Conservation (phyloP, 768 basidiomycete genomes). For the Chalciporus pseudorubinellus region DNA sequence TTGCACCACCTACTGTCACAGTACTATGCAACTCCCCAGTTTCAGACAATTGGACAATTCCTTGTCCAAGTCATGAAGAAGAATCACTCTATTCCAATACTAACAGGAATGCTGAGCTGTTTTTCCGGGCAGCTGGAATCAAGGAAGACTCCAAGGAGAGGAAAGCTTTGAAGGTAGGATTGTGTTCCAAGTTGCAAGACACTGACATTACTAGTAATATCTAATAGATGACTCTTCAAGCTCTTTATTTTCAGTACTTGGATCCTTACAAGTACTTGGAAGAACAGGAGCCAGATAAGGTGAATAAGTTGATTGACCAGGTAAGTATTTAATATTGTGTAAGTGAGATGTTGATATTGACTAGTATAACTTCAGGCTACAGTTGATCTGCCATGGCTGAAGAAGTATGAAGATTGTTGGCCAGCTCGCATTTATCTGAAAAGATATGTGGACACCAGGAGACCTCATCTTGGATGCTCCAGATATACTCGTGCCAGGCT, state of each 20-base stretch:
- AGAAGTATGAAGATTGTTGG: constrained; percentile 18
- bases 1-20: too few species aligned
- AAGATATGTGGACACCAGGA: constrained; percentile 13
- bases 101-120: neutral
- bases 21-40: too few species aligned
- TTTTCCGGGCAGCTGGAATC: constrained; percentile 7
- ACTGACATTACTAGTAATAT: too few species aligned
- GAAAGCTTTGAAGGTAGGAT: constrained; percentile 5
- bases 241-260: constrained; percentile 4
- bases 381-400: constrained; percentile 17
- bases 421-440: constrained; percentile 20
- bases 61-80: neutral
- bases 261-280: constrained; percentile 16
- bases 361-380: constrained; percentile 4
- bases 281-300: constrained; percentile 8
- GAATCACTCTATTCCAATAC: neutral
- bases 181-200: too few species aligned
- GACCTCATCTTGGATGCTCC: constrained; percentile 1
- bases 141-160: constrained; percentile 2
- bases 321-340: constrained; percentile 1
- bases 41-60: neutral
- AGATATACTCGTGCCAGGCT: neutral
- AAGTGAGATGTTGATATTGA: too few species aligned
- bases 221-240: constrained; percentile 8
- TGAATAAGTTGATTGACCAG: constrained; percentile 8